Conservation (phyloP, 805 yeast species). For the Yamadazyma scolyti region DNA sequence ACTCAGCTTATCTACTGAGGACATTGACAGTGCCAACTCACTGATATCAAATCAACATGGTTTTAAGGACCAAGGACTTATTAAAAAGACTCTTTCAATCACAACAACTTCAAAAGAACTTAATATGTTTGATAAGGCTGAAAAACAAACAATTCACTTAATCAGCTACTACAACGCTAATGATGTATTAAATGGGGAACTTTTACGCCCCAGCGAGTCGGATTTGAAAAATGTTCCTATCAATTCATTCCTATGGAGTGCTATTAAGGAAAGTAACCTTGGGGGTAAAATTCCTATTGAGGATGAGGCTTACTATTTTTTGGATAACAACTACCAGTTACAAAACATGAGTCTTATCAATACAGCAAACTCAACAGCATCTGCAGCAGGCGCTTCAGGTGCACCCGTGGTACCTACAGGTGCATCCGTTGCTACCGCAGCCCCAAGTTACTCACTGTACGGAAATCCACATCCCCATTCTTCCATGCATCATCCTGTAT, state of each 20-base stretch:
- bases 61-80: slow-evolving; percentile 67
- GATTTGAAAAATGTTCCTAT: slow-evolving; percentile 50
- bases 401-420: too few species aligned
- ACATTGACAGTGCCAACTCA: slow-evolving; percentile 33
- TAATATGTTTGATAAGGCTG: slow-evolving; percentile 19
- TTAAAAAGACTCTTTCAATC: slow-evolving; percentile 78
- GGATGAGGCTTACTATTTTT: slow-evolving; percentile 47
- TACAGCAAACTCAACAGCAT: too few species aligned
- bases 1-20: slow-evolving; percentile 7
- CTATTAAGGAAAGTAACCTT: slow-evolving; percentile 54
- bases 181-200: slow-evolving; percentile 60
- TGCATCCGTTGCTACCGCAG: too few species aligned
- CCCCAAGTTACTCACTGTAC: too few species aligned
- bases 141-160: slow-evolving; percentile 58
- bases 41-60: slow-evolving; percentile 40
- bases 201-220: slow-evolving; percentile 56
- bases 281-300: slow-evolving; percentile 54
- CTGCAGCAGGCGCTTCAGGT: too few species aligned
- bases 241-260: slow-evolving; percentile 47
- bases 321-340: slow-evolving; percentile 42
- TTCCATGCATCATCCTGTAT: slow-evolving; percentile 3
- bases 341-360: slow-evolving; percentile 39
- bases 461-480: not conserved
- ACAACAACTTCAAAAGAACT: slow-evolving; percentile 38
- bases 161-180: slow-evolving; percentile 75